Evolutionary conservation across 768 basidiomycete genomes (phyloP).

Genomic region (Russula lepida): DNA sequence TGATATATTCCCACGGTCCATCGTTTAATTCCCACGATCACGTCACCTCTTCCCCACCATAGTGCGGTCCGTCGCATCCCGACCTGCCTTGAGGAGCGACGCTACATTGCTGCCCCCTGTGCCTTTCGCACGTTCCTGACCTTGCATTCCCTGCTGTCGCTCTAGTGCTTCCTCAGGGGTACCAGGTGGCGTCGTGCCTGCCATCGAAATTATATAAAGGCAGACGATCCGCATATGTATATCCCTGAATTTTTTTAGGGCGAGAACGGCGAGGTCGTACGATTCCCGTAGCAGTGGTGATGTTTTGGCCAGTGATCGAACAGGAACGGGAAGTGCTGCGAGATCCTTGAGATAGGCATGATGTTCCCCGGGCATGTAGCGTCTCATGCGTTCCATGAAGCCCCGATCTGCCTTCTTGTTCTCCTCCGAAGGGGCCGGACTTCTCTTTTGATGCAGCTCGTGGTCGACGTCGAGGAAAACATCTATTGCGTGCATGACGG

Average conservation of each 20-base stretch:
- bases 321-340: constrained; percentile 44
- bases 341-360: constrained; percentile 75
- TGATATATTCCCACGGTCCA: neutral
- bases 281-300: constrained; percentile 56
- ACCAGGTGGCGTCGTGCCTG: constrained; percentile 53
- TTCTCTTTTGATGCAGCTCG: constrained; percentile 60
- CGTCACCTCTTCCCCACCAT: constrained; percentile 36
- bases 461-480: constrained; percentile 87
- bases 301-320: constrained; percentile 52
- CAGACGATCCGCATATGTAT: constrained; percentile 85
- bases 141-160: constrained; percentile 20
- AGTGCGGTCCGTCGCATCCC: constrained; percentile 76
- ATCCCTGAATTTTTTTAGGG: constrained; percentile 79
- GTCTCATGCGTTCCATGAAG: constrained; percentile 90
- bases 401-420: constrained; percentile 61
- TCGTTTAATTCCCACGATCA: constrained; percentile 11
- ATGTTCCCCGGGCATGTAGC: constrained; percentile 93
- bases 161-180: constrained; percentile 42
- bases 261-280: constrained; percentile 71
- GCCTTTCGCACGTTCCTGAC: constrained; percentile 53
- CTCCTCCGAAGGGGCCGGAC: constrained; percentile 55
- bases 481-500: constrained; percentile 79
- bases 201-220: constrained; percentile 82
- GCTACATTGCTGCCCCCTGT: constrained; percentile 88
- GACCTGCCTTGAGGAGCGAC: constrained; percentile 74